Evolutionary conservation across 495 filamentous ascomycete species (phyloP).

Genomic region (Podospora appendiculata): DNA sequence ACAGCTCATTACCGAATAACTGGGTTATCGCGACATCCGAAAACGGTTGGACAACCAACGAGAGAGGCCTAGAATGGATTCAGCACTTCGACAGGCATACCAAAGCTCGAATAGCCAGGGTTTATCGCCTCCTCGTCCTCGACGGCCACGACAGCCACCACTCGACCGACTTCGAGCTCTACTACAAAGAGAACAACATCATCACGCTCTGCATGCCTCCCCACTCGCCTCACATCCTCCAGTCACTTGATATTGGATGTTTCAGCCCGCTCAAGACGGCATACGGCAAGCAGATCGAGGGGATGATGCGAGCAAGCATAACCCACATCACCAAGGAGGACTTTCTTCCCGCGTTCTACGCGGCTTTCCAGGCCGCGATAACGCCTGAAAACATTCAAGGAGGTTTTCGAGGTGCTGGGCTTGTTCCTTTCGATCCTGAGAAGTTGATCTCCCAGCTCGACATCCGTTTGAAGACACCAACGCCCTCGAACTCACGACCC

Average conservation of each 20-base stretch:
- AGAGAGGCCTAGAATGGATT: too few species aligned
- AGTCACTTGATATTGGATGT: too few species aligned
- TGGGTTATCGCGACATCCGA: too few species aligned
- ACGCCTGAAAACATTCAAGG: not conserved
- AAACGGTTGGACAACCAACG: too few species aligned
- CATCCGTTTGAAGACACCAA: not conserved
- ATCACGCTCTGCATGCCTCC: not conserved
- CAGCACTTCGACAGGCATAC: too few species aligned
- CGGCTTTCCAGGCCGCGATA: not conserved
- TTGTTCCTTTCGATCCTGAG: slow-evolving; percentile 5
- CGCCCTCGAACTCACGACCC: not conserved
- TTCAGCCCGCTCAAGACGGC: too few species aligned
- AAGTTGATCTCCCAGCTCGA: slow-evolving; percentile 5
- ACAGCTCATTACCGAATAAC: too few species aligned
- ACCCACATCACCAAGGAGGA: slow-evolving; percentile 4
- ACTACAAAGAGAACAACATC: slow-evolving; percentile 2
- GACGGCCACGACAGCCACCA: too few species aligned
- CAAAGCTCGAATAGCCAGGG: not conserved
- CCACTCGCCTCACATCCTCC: too few species aligned
- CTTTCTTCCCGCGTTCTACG: not conserved
- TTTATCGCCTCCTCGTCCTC: too few species aligned
- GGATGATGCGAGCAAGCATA: not conserved
- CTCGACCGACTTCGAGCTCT: slow-evolving; percentile 5
- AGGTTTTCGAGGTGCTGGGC: slow-evolving; percentile 4
- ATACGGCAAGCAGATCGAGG: not conserved